A percentile compares a stretch with the other conserved stretches of the same genome.
phyloP scores from a whole-genome alignment of 257 asterid species.

The Solanum clarkiae region DNA sequence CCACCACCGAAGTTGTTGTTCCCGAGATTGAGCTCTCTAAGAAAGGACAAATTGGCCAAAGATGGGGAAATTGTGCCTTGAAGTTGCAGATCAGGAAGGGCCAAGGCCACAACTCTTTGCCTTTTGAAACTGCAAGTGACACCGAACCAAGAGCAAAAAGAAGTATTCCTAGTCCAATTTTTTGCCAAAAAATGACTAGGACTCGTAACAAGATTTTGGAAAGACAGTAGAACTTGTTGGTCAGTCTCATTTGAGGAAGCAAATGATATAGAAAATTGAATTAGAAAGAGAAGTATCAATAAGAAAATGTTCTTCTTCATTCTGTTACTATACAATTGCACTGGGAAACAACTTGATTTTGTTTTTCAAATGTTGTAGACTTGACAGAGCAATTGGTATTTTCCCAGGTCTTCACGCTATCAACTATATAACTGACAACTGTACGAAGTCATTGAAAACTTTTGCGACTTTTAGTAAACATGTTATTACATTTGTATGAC shows the following conservation, averaged over 20 bases:
- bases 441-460: no score
- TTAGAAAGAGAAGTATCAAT: no score
- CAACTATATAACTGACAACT: no score
- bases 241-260: background rate
- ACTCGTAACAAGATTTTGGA: background rate
- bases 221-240: background rate
- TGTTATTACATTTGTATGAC: no score
- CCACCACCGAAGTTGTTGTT: background rate
- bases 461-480: no score
- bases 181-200: background rate
- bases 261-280: background rate
- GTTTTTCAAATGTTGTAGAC: no score
- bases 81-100: constrained; percentile 11
- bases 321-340: no score
- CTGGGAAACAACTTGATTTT: no score
- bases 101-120: constrained; percentile 6
- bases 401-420: no score
- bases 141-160: background rate
- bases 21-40: background rate
- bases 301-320: background rate
- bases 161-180: constrained; percentile 2
- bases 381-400: no score
- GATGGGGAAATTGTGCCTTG: constrained; percentile 12
- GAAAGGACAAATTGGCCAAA: constrained; percentile 22
- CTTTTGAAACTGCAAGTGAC: background rate